Base-by-base conservation (phyloP, 345 rosid genomes). In the Ceriops zippeliana region DNA sequence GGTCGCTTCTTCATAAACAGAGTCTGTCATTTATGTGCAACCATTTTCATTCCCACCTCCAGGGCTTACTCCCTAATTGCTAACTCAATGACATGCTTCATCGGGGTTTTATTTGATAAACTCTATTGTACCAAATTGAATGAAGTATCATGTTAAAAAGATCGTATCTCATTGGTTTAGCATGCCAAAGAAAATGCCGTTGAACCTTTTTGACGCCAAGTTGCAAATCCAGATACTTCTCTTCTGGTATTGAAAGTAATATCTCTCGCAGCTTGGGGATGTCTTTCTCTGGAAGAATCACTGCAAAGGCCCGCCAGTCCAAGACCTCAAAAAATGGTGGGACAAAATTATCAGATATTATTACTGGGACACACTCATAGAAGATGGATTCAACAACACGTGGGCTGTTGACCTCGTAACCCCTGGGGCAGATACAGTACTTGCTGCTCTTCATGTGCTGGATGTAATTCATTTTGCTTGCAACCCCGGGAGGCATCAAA, bases 401-500 rank as follows among this genome's bases (percentile, higher is more conserved):
- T 0, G 97, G 98, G 75, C 98, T 93, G 82, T 93, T 93, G 63
- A 93, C 98, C 69, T 90, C 98, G 1, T 82, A 83, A 5, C 98
- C 98, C 82, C 83, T 90, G 3, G 96, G 98, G 73, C 97, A 93
- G 58, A 93, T 82, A 68, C 98, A 93, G 72, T 80, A 93, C 82
- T 90, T 93, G 83, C 97, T 90, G 76, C 85, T 86, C 79, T 93
- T 90, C 98, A 93, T 93, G 75, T 89, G 84, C 3, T 83, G 88
- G 51, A 90, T 93, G 81, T 90, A 93, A 76, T 67, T 88, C 98
- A 90, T 87, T 83, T 93, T 93, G 85, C 97, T 93, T 3, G 92
- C 86, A 27, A 90, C 96, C 42, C 93, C 97, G 0, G 86, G 82
- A 9, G 98, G 92, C 96, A 93, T 87, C 1, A 87, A 81, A 27